Percentiles rank a stretch among this genome's conserved stretches.
Evolutionary conservation across 257 asterid genomes (phyloP).

Genomic region (Anisodus acutangulus): DNA sequence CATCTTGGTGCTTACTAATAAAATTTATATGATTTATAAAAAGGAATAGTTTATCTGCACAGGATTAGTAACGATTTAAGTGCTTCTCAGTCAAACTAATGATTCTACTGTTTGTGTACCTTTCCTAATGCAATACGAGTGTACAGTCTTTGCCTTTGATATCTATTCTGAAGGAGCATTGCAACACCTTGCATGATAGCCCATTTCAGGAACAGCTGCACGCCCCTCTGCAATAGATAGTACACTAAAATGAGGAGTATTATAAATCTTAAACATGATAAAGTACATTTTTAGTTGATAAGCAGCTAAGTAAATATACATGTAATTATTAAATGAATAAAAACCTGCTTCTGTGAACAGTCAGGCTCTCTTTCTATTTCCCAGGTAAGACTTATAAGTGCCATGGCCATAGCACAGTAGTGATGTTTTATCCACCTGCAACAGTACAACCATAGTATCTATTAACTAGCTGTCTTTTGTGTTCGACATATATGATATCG

Average conservation of each 20-base stretch:
- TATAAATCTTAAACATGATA: constrained; percentile 16
- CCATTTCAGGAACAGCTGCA: constrained; percentile 79
- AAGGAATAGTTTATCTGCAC: constrained; percentile 22
- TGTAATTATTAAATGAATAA: not conserved
- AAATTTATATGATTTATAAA: not conserved
- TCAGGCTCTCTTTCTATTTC: constrained; percentile 84
- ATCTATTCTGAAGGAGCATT: constrained; percentile 92
- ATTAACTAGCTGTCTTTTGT: not conserved
- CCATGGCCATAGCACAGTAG: constrained; percentile 94
- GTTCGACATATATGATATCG: too few relatives aligned
- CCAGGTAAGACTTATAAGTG: constrained; percentile 98
- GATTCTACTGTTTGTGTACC: constrained; percentile 46
- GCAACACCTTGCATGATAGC: constrained; percentile 97
- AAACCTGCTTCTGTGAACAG: constrained; percentile 88
- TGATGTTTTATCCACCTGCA: constrained; percentile 98
- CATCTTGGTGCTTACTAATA: not conserved
- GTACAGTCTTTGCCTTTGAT: constrained; percentile 93
- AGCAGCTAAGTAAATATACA: not conserved
- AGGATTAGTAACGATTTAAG: not conserved
- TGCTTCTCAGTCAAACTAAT: not conserved
- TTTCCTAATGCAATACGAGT: constrained; percentile 98
- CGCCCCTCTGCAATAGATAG: constrained; percentile 68
- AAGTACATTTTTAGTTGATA: not conserved
- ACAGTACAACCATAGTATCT: constrained; percentile 27
- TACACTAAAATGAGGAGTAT: not conserved